Base-by-base conservation (phyloP, 2,329 filamentous ascomycete genomes). In the Domatiomyces catenatus region DNA sequence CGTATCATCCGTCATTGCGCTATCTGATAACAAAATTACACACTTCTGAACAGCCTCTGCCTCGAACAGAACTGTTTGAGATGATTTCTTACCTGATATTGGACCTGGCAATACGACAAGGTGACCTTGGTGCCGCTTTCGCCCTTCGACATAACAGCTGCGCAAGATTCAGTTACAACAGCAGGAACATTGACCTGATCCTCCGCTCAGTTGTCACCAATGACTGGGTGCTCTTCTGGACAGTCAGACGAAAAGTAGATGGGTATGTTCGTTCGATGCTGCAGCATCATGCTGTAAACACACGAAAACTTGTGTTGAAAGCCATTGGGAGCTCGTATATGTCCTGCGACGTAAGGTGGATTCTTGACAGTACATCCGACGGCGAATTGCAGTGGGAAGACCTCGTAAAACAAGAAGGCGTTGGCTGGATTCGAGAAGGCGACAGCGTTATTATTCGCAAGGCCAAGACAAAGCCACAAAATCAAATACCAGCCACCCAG, bases 1-100 rank as follows among this genome's bases (percentile, higher is more conserved):
- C 88, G 1, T 98, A 96, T 65, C 83, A 90, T 56, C 87, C 90
- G 0, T 87, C 90, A 1, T 77, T 96, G 19, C 75, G 84, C 42
- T 80, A 94, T 60, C 75, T 95, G 1, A 72, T 98, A 10, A 75
- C 80, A 44, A 69, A 70, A 6, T 80, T 96, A 54, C 84, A 93
- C 59, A 64, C 66, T 6, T 71, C 75, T 0, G 66, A 72, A 1
- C 77, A 81, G 47, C 81, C 81, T 3, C 76, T 96, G 18, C 79
- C 83, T 0, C 70, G 73, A 2, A 72, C 83, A 5, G 88, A 94
- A 62, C 68, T 87, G 3, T 77, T 81, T 47, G 92, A 96, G 60
- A 83, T 93, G 48, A 78, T 81, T 2, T 77, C 79, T 28, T 94
- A 94, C 61, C 74, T 87, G 22, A 80, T 95, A 47, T 76, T 98